phyloP scores from a whole-genome alignment of 768 basidiomycete genomes.

The Kwoniella shandongensis region DNA sequence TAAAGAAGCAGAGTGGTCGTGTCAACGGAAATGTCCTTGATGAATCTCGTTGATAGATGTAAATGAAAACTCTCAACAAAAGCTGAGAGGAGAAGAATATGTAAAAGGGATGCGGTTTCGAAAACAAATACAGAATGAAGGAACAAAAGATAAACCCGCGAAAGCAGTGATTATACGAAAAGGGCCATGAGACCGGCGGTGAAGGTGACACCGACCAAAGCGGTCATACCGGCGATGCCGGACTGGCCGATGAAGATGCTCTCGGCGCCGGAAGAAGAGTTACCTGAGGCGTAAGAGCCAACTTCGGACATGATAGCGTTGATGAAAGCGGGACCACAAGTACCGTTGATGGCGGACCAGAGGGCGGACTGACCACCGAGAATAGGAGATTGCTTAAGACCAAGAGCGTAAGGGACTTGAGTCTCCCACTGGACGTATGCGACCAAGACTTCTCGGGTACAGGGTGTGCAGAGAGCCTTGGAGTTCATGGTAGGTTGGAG shows the following conservation, averaged over 20 bases:
- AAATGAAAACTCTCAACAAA: not conserved
- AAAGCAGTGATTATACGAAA: conserved; percentile 13
- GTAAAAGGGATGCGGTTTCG: not conserved
- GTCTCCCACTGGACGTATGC: conserved; percentile 77
- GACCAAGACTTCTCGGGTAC: conserved; percentile 74
- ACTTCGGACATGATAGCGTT: conserved; percentile 49
- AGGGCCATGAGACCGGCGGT: conserved; percentile 27
- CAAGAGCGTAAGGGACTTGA: conserved; percentile 69
- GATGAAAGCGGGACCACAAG: conserved; percentile 70
- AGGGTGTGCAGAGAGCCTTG: conserved; percentile 71
- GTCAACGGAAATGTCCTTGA: too few species aligned
- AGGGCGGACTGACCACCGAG: conserved; percentile 66
- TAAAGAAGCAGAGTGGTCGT: too few species aligned
- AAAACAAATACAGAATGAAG: not conserved
- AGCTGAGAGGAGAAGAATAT: not conserved
- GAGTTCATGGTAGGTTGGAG: conserved; percentile 60
- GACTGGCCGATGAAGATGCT: conserved; percentile 12
- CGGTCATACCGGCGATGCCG: conserved; percentile 13
- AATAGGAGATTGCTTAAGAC: conserved; percentile 65
- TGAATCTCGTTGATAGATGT: not conserved
- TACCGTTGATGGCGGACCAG: conserved; percentile 63
- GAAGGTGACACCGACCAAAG: conserved; percentile 13
- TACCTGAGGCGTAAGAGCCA: conserved; percentile 29
- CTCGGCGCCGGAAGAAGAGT: conserved; percentile 31
- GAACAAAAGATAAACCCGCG: not conserved